Evolutionary conservation across 208 protist genomes (phyloP).

Genomic region (Acanthamoeba sp.): DNA sequence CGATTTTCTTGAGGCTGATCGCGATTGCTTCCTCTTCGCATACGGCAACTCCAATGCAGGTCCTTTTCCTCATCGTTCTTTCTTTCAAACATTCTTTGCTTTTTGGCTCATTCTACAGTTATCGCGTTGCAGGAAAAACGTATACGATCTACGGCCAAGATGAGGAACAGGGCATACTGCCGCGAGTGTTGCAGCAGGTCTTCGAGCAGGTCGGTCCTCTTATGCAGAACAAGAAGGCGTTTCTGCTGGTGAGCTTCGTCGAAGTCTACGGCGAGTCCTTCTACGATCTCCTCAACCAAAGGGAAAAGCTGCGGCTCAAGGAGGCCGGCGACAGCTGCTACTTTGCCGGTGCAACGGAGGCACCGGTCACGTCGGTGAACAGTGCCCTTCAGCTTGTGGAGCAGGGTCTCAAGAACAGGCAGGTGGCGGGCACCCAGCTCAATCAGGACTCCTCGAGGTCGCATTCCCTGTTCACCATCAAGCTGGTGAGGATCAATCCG

Average conservation of each 20-base stretch:
- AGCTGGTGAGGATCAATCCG: constrained; percentile 43
- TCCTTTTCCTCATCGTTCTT: neutral
- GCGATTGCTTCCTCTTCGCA: constrained; percentile 58
- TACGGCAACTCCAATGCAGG: constrained; percentile 64
- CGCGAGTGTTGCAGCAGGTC: constrained; percentile 58
- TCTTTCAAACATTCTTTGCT: neutral
- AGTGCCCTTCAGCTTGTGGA: constrained; percentile 41
- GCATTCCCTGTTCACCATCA: constrained; percentile 77
- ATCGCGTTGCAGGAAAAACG: constrained; percentile 90
- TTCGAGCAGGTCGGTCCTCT: neutral
- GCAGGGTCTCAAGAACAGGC: constrained; percentile 71
- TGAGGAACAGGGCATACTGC: constrained; percentile 89
- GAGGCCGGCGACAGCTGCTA: constrained; percentile 40
- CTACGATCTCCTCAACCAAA: constrained; percentile 77
- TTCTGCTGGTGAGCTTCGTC: constrained; percentile 52
- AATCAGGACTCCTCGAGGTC: constrained; percentile 75
- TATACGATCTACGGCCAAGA: constrained; percentile 94
- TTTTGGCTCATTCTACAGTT: neutral
- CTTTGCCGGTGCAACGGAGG: constrained; percentile 14
- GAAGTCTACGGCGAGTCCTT: constrained; percentile 77
- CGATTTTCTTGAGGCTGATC: constrained; percentile 26
- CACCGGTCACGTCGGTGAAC: neutral
- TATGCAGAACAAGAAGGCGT: neutral
- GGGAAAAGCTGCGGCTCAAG: constrained; percentile 36
- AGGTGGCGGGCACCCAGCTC: constrained; percentile 72